Conservation (phyloP, 164 flowering plant species). For the Piper longum region DNA sequence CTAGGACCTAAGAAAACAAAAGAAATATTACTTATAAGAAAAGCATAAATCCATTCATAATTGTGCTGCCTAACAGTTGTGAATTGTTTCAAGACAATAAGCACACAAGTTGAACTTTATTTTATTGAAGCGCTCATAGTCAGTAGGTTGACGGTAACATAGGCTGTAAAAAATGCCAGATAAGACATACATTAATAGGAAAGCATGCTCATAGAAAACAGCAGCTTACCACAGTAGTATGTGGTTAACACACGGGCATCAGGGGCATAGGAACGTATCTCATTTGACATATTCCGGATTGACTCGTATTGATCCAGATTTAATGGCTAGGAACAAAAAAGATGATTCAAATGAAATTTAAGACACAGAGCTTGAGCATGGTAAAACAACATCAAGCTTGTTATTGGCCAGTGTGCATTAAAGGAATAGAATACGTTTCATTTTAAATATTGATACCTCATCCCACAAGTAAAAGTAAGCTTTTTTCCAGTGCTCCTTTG, state of each 20-base stretch:
- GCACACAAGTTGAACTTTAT: no score
- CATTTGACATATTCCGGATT: conserved; percentile 63
- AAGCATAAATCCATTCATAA: not conserved
- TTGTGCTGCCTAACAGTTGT: no score
- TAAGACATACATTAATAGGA: not conserved
- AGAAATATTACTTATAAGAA: not conserved
- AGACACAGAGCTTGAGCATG: not conserved
- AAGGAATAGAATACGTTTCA: not conserved
- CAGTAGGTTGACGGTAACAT: no score
- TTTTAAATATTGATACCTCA: conserved; percentile 44
- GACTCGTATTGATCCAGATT: conserved; percentile 67
- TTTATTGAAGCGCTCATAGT: no score
- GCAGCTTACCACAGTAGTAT: conserved; percentile 65
- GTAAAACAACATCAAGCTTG: not conserved
- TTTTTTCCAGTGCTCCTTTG: conserved; percentile 79
- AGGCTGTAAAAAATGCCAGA: not conserved
- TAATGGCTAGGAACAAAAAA: conserved; percentile 57
- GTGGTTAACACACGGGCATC: conserved; percentile 97
- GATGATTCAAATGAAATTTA: not conserved
- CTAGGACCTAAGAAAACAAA: conserved; percentile 54
- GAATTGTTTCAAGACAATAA: no score
- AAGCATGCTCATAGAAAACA: not conserved
- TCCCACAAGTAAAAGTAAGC: conserved; percentile 98
- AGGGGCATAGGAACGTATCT: conserved; percentile 69
- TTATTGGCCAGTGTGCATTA: not conserved